These are phyloP conservation scores for Clonostachys solani DNA, from an alignment of 2,329 filamentous ascomycete genomes.

Conservation along the genomic window DNA sequence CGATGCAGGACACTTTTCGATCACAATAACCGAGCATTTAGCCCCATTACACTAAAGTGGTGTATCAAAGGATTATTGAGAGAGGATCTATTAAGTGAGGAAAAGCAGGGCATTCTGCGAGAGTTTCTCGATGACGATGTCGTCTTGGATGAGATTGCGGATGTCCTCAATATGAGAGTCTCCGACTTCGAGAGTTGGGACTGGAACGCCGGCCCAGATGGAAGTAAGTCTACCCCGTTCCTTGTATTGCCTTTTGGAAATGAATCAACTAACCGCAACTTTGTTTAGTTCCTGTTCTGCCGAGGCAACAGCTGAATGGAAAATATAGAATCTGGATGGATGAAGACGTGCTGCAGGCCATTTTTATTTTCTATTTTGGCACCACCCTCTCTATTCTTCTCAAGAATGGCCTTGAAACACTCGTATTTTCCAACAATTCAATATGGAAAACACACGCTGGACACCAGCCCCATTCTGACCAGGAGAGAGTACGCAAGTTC, in stretches of 20 bases:
- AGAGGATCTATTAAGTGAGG: neutral
- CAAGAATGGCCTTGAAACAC: neutral
- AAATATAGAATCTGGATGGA: slow-evolving; percentile 52
- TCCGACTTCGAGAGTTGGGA: slow-evolving; percentile 29
- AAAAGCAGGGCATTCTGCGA: neutral
- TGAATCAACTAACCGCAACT: no score
- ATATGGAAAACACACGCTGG: neutral
- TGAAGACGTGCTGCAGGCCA: slow-evolving; percentile 39
- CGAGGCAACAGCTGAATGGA: slow-evolving; percentile 33
- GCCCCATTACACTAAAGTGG: neutral
- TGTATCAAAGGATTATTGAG: neutral
- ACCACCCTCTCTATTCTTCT: slow-evolving; percentile 6
- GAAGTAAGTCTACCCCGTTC: neutral
- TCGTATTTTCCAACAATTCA: neutral
- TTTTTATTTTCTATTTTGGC: slow-evolving; percentile 33
- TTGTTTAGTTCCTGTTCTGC: slow-evolving; percentile 25
- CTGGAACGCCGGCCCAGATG: slow-evolving; percentile 7
- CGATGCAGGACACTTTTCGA: neutral
- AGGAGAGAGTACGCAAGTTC: neutral
- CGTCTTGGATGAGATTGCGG: neutral
- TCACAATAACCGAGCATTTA: neutral
- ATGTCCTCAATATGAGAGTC: neutral
- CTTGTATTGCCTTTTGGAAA: no score
- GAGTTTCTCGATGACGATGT: neutral
- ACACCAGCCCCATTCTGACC: neutral